Evolutionary conservation across 164 flowering plant genomes (phyloP).

Genomic region (Cinnamomum chago): DNA sequence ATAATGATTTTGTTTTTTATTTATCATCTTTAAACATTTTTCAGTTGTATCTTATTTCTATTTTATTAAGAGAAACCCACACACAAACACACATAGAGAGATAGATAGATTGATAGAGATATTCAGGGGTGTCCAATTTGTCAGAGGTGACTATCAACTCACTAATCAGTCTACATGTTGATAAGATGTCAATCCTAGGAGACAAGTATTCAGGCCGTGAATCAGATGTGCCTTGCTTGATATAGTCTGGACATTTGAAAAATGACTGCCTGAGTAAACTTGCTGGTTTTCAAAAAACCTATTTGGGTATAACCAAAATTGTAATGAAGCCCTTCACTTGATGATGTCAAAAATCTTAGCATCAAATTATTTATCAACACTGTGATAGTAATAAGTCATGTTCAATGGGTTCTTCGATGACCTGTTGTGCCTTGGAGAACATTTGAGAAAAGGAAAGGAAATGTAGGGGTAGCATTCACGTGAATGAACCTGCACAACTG

Average conservation of each 20-base stretch:
- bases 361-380: background rate
- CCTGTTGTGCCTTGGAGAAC: background rate
- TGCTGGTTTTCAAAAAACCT: background rate
- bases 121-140: no score
- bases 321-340: background rate
- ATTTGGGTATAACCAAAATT: background rate
- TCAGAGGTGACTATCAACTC: no score
- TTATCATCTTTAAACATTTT: slow-evolving; percentile 1
- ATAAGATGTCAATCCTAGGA: background rate
- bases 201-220: background rate
- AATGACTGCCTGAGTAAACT: background rate
- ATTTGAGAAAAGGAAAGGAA: background rate
- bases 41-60: background rate
- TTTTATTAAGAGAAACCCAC: no score
- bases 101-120: no score
- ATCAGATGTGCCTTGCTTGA: background rate
- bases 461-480: background rate
- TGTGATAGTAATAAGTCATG: background rate
- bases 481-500: slow-evolving; percentile 74
- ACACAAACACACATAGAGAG: no score
- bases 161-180: no score
- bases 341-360: background rate
- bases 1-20: background rate
- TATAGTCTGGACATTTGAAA: background rate
- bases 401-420: background rate